Evolutionary conservation across 2,329 filamentous ascomycete genomes (phyloP), one percentile per base, ranked within the genome.

Genomic region (Lachnellula suecica): DNA sequence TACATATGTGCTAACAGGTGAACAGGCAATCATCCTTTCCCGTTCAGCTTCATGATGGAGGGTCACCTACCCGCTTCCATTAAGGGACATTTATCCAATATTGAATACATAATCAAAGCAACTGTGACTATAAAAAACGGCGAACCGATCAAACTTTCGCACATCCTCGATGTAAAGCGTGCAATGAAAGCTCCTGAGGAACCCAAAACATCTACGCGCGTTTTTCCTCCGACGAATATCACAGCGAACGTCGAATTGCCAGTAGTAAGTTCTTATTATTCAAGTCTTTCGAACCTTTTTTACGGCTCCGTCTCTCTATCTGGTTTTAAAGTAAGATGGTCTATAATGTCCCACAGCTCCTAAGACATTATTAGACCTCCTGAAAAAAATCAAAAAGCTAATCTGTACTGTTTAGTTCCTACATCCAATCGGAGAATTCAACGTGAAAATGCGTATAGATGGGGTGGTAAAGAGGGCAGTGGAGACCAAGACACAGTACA

Each of bases 161-260:
- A 87, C 74, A 79, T 81, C 9, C 76, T 97, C 41, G 78, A 85
- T 50, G 81, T 97, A 61, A 87, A 87, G 73, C 89, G 93, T 56
- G 88, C 91, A 29, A 82, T 97, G 23, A 79, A 74, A 7, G 72
- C 87, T 48, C 83, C 89, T 2, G 88, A 91, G 44, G 79, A 82
- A 48, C 91, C 95, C 56, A 93, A 95, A 72, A 87, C 92, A 72
- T 95, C 89, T 15, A 85, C 96, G 57, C 90, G 93, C 66, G 89
- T 97, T 66, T 99, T 99, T 73, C 94, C 93, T 44, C 93, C 94
- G 0, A 99, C 94, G 61, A 94, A 96, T 72, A 86, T 99, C 65
- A 92, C 90, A 60, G 89, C 91, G 53, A 87, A 85, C 65, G 88
- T 94, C 57, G 85, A 90, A 64, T 86, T 96, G 58, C 87, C 87